phyloP scores from a whole-genome alignment of 441 rosid genomes.

The Jatropha podagrica region DNA sequence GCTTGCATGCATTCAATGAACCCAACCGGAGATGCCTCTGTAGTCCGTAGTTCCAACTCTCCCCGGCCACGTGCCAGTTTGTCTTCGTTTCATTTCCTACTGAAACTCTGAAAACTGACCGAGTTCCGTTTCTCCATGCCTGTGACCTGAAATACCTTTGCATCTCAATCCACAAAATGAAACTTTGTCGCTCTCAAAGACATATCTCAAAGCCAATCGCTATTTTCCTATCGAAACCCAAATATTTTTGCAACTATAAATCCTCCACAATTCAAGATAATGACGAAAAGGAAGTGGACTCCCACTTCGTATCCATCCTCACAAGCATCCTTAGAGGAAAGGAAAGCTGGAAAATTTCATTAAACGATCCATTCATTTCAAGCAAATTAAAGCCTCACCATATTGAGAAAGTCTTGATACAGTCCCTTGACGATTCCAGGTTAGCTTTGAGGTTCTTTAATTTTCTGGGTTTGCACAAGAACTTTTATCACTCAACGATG shows the following conservation, averaged over 20 bases:
- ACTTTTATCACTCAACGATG: constrained; percentile 61
- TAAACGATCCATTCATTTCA: constrained; percentile 43
- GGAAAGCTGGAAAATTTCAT: constrained; percentile 63
- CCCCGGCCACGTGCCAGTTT: too few species aligned
- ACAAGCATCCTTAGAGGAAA: constrained; percentile 56
- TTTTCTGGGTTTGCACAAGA: constrained; percentile 69
- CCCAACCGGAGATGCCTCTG: not conserved
- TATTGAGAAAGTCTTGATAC: constrained; percentile 60
- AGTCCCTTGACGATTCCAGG: constrained; percentile 63
- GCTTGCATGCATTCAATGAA: not conserved
- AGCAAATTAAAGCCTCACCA: constrained; percentile 46
- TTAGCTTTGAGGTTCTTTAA: constrained; percentile 82
- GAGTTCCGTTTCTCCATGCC: not conserved
- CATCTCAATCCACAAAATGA: constrained; percentile 34
- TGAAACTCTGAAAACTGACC: not conserved
- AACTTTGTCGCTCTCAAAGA: constrained; percentile 32
- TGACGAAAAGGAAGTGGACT: constrained; percentile 29
- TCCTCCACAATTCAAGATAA: constrained; percentile 21
- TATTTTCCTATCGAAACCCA: constrained; percentile 18
- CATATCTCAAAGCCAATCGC: constrained; percentile 23
- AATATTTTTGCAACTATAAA: constrained; percentile 27
- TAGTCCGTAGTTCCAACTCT: not conserved
- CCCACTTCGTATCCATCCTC: constrained; percentile 46
- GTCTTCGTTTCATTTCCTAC: too few species aligned
- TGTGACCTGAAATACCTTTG: not conserved